Evolutionary conservation across 2,329 filamentous ascomycete species (phyloP).

Genomic region (Emergomyces africanus): DNA sequence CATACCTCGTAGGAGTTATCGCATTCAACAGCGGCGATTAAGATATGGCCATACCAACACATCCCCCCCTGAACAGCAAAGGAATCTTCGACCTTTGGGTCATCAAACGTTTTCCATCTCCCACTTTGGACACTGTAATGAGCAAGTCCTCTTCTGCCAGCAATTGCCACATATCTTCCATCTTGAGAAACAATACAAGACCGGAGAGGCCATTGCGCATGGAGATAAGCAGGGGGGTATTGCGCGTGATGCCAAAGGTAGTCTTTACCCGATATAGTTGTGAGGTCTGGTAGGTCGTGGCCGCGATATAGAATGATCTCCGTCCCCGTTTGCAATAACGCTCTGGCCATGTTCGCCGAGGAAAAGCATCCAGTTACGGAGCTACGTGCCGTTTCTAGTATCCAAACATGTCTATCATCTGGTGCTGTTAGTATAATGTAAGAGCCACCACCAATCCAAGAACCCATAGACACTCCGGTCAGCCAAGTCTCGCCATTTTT

Average conservation of each 20-base stretch:
- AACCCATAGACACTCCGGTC: constrained; percentile 60
- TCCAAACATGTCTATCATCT: constrained; percentile 68
- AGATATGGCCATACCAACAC: constrained; percentile 96
- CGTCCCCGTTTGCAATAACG: constrained; percentile 75
- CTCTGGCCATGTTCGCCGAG: constrained; percentile 78
- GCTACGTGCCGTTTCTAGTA: constrained; percentile 84
- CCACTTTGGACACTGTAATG: constrained; percentile 94
- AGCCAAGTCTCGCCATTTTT: constrained; percentile 73
- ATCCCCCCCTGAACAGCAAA: constrained; percentile 91
- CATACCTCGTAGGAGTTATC: constrained; percentile 61
- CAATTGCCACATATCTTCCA: constrained; percentile 88
- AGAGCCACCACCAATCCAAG: constrained; percentile 79
- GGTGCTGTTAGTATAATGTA: constrained; percentile 64
- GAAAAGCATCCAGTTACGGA: constrained; percentile 88
- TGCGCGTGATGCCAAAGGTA: constrained; percentile 92
- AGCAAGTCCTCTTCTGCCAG: constrained; percentile 79
- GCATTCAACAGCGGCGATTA: constrained; percentile 85
- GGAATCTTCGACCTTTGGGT: constrained; percentile 68
- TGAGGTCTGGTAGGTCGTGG: constrained; percentile 81
- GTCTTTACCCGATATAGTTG: constrained; percentile 80
- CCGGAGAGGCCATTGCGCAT: constrained; percentile 87
- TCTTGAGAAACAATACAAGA: constrained; percentile 80
- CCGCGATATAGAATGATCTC: constrained; percentile 88
- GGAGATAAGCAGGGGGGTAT: constrained; percentile 70
- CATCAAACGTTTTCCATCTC: constrained; percentile 88